Conservation (phyloP, 371 early-diverging fungal species). For the Rhizopus arrhizus region DNA sequence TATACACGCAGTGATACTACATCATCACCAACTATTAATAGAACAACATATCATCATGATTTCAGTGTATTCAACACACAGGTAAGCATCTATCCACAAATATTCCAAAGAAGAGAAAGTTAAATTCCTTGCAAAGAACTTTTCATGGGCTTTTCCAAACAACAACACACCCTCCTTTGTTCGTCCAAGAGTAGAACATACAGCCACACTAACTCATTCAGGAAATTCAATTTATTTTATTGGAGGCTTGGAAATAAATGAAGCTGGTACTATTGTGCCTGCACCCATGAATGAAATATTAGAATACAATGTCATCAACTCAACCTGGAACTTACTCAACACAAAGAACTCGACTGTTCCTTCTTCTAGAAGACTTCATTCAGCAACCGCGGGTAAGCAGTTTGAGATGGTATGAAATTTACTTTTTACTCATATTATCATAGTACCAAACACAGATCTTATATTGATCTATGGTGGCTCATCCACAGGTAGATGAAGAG, state of each 20-base stretch:
- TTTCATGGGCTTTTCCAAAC: conserved; percentile 12
- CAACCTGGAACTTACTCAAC: conserved; percentile 12
- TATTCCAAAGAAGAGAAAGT: not conserved
- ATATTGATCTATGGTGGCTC: conserved; percentile 27
- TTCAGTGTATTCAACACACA: conserved; percentile 12
- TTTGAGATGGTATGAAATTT: not conserved
- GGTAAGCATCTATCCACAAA: not conserved
- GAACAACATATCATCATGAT: conserved; percentile 13
- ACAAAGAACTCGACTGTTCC: conserved; percentile 11
- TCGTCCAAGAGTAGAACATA: conserved; percentile 19
- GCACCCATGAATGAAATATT: conserved; percentile 22
- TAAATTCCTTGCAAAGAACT: not conserved
- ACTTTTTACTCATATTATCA: not conserved
- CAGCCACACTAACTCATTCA: conserved; percentile 15
- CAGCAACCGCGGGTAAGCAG: conserved; percentile 20
- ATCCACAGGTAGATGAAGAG: conserved; percentile 14
- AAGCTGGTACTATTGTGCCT: not conserved
- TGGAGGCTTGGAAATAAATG: conserved; percentile 17
- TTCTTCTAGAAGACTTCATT: conserved; percentile 22
- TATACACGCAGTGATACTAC: conserved; percentile 17
- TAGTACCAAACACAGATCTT: conserved; percentile 20
- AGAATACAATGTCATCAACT: conserved; percentile 12
- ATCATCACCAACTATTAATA: conserved; percentile 11
- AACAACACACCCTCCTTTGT: conserved; percentile 2
- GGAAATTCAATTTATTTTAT: conserved; percentile 22